phyloP scores from a whole-genome alignment of 1,284 basidiomycete species.

The Trichosporon faecale region DNA sequence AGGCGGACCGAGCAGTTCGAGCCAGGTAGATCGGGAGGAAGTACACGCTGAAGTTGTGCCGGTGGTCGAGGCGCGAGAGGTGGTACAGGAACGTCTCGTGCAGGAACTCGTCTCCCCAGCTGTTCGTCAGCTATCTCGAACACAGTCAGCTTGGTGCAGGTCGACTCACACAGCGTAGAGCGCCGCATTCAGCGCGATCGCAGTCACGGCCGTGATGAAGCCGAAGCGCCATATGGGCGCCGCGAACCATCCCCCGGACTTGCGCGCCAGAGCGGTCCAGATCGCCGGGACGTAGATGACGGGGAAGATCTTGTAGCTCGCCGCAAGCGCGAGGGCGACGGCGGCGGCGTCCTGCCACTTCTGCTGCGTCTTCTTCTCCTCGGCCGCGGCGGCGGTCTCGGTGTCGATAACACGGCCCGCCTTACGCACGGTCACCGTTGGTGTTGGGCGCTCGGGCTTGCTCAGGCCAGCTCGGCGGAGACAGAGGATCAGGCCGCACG shows the following conservation, averaged over 20 bases:
- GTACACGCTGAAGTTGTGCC: conserved; percentile 97
- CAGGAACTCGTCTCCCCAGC: conserved; percentile 91
- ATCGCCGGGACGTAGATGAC: conserved; percentile 81
- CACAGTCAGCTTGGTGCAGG: not conserved
- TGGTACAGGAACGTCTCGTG: conserved; percentile 94
- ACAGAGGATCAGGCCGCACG: conserved; percentile 62
- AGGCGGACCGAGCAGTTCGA: not conserved
- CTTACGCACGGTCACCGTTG: not conserved
- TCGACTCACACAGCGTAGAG: conserved; percentile 74
- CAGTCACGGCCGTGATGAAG: conserved; percentile 64
- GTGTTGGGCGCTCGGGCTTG: not conserved
- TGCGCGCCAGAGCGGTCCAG: conserved; percentile 59
- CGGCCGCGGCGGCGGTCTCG: not conserved
- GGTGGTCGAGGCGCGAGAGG: conserved; percentile 82
- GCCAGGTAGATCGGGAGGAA: conserved; percentile 87
- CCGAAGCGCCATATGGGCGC: conserved; percentile 65
- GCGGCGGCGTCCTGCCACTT: conserved; percentile 59
- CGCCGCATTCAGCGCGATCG: conserved; percentile 61
- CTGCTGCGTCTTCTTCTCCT: not conserved
- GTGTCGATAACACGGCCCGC: not conserved
- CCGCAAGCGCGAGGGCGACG: conserved; percentile 68
- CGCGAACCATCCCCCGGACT: conserved; percentile 56
- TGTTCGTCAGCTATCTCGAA: conserved; percentile 44
- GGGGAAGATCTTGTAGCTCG: conserved; percentile 95
- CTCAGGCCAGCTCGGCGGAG: conserved; percentile 57